Evolutionary conservation across 345 rosid genomes (phyloP).

Genomic region (Lepidium aucheri): DNA sequence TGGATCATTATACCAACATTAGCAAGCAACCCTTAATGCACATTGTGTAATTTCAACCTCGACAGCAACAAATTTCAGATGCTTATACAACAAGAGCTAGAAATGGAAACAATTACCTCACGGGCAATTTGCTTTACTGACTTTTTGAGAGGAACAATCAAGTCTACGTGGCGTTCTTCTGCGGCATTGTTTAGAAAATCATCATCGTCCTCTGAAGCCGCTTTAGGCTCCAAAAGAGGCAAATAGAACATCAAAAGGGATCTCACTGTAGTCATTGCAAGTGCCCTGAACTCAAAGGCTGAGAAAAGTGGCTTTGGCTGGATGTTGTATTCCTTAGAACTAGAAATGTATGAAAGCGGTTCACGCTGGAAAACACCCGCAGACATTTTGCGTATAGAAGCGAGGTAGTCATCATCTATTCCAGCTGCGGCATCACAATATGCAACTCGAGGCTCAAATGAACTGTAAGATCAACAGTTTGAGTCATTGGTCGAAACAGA

Average conservation of each 20-base stretch:
- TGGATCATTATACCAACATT: conserved; percentile 24
- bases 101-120: conserved; percentile 45
- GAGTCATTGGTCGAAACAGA: conserved; percentile 4
- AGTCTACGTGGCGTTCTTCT: conserved; percentile 44
- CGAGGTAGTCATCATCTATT: conserved; percentile 45
- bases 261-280: conserved; percentile 79
- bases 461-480: conserved; percentile 29
- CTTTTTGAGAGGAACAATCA: conserved; percentile 76
- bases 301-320: conserved; percentile 76
- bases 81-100: neutral
- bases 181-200: conserved; percentile 48
- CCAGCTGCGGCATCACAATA: conserved; percentile 83
- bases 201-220: conserved; percentile 50
- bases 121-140: conserved; percentile 83
- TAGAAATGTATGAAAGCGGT: conserved; percentile 34
- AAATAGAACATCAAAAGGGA: conserved; percentile 76
- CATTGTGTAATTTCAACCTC: neutral
- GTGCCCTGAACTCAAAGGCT: conserved; percentile 68
- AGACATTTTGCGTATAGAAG: conserved; percentile 37
- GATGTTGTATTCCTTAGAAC: conserved; percentile 56
- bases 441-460: conserved; percentile 53
- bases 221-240: conserved; percentile 84
- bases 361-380: conserved; percentile 36
- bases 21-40: neutral
- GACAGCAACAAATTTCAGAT: neutral